These are phyloP conservation scores for Globisporangium cystogenes DNA, from an alignment of 352 stramenopile species.

Conservation along the genomic window DNA sequence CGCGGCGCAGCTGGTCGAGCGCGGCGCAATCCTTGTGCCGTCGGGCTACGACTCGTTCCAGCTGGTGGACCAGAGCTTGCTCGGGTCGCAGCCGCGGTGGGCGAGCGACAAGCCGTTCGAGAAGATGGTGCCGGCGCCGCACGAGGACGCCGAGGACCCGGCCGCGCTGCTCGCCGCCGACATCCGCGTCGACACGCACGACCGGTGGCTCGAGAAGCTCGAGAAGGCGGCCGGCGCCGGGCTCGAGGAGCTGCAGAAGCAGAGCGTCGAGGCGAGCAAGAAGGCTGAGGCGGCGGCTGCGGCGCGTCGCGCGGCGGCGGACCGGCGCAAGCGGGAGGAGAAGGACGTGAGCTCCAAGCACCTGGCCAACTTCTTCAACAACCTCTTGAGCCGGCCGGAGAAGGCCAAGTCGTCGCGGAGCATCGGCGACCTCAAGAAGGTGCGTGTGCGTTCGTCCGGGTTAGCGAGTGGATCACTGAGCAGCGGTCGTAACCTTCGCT, in stretches of 20 bases:
- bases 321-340: constrained; percentile 73
- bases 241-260: constrained; percentile 77
- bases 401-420: constrained; percentile 72
- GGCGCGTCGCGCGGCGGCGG: constrained; percentile 55
- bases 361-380: constrained; percentile 87
- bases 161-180: constrained; percentile 30
- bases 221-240: constrained; percentile 74
- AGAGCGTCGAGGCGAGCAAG: constrained; percentile 81
- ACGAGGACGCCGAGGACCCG: constrained; percentile 30
- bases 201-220: constrained; percentile 77
- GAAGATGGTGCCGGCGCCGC: constrained; percentile 66
- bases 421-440: constrained; percentile 58
- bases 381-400: constrained; percentile 76
- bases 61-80: constrained; percentile 68
- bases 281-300: constrained; percentile 64
- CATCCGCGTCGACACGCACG: constrained; percentile 59
- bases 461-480: neutral
- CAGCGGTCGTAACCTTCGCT: no score
- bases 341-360: constrained; percentile 85
- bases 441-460: constrained; percentile 1
- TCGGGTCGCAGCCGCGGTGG: constrained; percentile 74
- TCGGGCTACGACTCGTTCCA: constrained; percentile 75
- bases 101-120: constrained; percentile 71
- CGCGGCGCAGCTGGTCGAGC: constrained; percentile 69
- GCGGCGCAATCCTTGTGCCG: constrained; percentile 63